Percentiles rank a stretch among this genome's conserved stretches.
phyloP scores from a whole-genome alignment of 257 asterid species.

The Forsythia viridissima region DNA sequence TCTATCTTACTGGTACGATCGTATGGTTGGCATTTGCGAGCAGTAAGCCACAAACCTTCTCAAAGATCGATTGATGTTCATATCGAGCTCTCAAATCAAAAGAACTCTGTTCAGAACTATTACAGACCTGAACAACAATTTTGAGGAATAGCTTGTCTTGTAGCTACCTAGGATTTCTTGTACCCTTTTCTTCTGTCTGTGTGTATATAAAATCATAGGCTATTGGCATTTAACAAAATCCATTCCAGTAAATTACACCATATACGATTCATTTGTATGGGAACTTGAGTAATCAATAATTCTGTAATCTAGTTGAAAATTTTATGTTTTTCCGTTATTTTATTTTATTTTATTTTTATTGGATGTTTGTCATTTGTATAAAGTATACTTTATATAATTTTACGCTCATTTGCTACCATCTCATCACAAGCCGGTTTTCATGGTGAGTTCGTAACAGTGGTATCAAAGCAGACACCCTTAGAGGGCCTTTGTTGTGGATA shows the following conservation, averaged over 20 bases:
- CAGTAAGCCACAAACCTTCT: constrained; percentile 82
- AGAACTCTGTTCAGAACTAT: constrained; percentile 25
- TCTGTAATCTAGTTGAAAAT: neutral
- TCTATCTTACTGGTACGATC: constrained; percentile 93
- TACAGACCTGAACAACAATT: constrained; percentile 43
- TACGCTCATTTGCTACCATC: no score
- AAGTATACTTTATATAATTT: no score
- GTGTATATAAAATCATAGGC: constrained; percentile 31
- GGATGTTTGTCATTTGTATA: neutral
- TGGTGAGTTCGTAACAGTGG: neutral
- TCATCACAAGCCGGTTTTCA: neutral
- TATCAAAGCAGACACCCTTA: no score
- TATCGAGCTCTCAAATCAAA: constrained; percentile 8
- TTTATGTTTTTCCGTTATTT: neutral
- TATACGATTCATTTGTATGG: neutral
- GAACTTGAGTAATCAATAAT: neutral
- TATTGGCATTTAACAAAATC: constrained; percentile 5
- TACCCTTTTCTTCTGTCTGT: constrained; percentile 7
- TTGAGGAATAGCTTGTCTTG: constrained; percentile 41
- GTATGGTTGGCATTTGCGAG: constrained; percentile 93
- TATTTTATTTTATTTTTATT: no score
- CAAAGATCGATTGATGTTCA: constrained; percentile 39
- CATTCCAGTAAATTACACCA: neutral
- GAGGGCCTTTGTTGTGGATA: no score
- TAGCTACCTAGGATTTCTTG: constrained; percentile 3